Conservation (phyloP, 2,329 filamentous ascomycete genomes). For the Talaromyces sp. region DNA sequence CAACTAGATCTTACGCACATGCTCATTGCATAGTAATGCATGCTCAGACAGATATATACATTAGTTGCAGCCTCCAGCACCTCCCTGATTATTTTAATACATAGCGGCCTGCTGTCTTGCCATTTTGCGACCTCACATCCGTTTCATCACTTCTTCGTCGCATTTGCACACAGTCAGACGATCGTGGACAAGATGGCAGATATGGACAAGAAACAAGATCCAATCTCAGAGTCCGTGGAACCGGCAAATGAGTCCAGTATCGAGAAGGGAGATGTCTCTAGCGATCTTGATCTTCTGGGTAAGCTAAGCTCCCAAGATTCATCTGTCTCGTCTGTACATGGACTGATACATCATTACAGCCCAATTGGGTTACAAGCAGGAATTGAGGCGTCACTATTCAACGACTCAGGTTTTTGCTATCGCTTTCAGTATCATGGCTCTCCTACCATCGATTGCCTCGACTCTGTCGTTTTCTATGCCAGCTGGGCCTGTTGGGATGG, state of each 20-base stretch:
- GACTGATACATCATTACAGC: constrained; percentile 2
- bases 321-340: not conserved
- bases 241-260: not conserved
- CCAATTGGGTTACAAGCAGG: constrained; percentile 54
- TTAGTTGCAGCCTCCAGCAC: not conserved
- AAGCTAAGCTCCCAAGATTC: not conserved
- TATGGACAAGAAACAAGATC: constrained; percentile 6
- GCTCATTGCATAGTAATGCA: not conserved
- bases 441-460: constrained; percentile 59
- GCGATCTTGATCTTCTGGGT: constrained; percentile 17
- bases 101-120: not conserved
- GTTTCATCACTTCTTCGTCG: too few relatives aligned
- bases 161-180: not conserved
- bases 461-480: constrained; percentile 59
- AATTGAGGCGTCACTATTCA: constrained; percentile 60
- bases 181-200: constrained; percentile 6
- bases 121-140: not conserved
- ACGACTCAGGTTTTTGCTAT: constrained; percentile 62
- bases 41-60: not conserved
- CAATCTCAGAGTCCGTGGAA: not conserved
- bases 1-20: not conserved
- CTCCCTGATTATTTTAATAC: not conserved
- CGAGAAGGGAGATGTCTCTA: constrained; percentile 10
- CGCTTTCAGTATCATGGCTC: constrained; percentile 59
- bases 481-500: constrained; percentile 59